phyloP scores from a whole-genome alignment of 768 basidiomycete genomes.

The Auricularia sp. region DNA sequence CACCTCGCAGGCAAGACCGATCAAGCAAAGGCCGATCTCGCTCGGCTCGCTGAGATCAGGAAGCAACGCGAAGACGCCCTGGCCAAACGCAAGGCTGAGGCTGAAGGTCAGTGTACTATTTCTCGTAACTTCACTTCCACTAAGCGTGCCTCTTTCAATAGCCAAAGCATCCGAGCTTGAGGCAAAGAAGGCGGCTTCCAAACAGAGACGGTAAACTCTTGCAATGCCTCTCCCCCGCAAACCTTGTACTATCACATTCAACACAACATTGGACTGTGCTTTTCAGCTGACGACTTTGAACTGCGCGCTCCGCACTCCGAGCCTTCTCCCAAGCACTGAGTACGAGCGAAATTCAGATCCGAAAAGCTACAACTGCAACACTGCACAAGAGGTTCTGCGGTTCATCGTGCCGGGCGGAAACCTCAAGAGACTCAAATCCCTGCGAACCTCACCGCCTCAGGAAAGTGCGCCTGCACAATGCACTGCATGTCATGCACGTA shows the following conservation, averaged over 20 bases:
- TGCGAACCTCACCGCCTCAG: no score
- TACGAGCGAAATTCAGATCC: no score
- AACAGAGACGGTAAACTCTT: slow-evolving; percentile 6
- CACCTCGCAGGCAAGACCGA: slow-evolving; percentile 79
- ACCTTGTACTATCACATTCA: background rate
- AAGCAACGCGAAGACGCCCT: slow-evolving; percentile 82
- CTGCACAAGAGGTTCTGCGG: no score
- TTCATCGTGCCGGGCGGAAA: no score
- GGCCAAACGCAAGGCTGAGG: slow-evolving; percentile 80
- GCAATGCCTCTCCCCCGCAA: background rate
- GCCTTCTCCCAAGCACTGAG: no score
- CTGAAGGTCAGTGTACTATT: slow-evolving; percentile 50
- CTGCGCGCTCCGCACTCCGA: no score
- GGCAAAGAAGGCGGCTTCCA: slow-evolving; percentile 39
- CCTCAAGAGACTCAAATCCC: no score
- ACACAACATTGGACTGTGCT: no score
- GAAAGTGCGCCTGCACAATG: no score
- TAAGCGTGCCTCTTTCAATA: slow-evolving; percentile 15
- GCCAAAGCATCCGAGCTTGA: slow-evolving; percentile 57
- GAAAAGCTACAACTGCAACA: no score
- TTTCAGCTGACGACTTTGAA: no score
- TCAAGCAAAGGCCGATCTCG: slow-evolving; percentile 80
- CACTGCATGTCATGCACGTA: no score
- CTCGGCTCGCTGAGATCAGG: slow-evolving; percentile 74
- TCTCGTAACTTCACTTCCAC: background rate